Percentiles rank a stretch among this genome's conserved stretches.
These are phyloP conservation scores for Massarina eburnea DNA, from an alignment of 2,329 filamentous ascomycete species.

Conservation along the genomic window DNA sequence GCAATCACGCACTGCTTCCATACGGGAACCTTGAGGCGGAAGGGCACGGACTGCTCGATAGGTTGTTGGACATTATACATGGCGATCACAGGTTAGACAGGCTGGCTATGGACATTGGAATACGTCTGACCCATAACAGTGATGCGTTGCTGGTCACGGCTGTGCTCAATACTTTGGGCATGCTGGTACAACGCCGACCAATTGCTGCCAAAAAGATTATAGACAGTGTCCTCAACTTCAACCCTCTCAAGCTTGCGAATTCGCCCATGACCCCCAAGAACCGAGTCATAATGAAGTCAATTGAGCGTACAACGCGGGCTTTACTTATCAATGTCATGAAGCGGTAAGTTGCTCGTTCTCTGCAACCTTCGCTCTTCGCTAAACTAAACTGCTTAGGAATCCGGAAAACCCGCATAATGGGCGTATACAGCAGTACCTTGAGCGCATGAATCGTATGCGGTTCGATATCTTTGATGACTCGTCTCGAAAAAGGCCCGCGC, in stretches of 20 bases:
- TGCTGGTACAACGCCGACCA: slow-evolving; percentile 79
- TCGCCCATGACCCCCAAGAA: slow-evolving; percentile 75
- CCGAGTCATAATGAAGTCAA: slow-evolving; percentile 83
- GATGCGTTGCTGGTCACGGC: slow-evolving; percentile 88
- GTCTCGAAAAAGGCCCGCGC: slow-evolving; percentile 73
- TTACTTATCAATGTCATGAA: slow-evolving; percentile 82
- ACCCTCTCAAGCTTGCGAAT: slow-evolving; percentile 79
- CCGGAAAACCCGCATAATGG: slow-evolving; percentile 73
- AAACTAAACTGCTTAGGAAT: slow-evolving; percentile 58
- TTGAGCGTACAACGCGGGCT: slow-evolving; percentile 89
- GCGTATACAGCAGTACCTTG: slow-evolving; percentile 84
- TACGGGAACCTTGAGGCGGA: slow-evolving; percentile 86
- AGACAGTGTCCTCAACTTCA: slow-evolving; percentile 84
- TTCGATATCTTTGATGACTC: slow-evolving; percentile 78
- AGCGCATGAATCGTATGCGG: slow-evolving; percentile 76
- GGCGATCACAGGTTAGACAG: slow-evolving; percentile 75
- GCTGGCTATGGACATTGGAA: slow-evolving; percentile 8
- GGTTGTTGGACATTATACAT: slow-evolving; percentile 81
- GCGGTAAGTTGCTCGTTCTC: slow-evolving; percentile 54
- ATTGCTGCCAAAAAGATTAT: slow-evolving; percentile 83
- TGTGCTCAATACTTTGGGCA: slow-evolving; percentile 83
- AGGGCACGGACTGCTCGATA: slow-evolving; percentile 84
- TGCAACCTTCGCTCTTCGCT: neutral
- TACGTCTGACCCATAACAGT: slow-evolving; percentile 51
- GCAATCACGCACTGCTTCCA: slow-evolving; percentile 78